Evolutionary conservation across 495 filamentous ascomycete species (phyloP).

Genomic region (Astrocystis sublimbata): DNA sequence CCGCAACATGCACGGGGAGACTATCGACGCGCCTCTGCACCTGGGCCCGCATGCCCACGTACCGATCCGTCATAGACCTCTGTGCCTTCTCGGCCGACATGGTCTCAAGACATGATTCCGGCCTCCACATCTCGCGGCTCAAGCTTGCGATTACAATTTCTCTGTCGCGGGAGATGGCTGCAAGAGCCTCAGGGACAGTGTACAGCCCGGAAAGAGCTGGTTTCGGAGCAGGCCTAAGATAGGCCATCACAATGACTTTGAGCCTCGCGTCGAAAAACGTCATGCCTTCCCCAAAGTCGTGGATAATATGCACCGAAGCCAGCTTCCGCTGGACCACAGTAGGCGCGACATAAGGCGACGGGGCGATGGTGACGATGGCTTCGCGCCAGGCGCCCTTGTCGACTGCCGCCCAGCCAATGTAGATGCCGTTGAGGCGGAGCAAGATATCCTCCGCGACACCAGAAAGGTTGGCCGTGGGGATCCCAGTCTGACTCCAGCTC

Average conservation of each 20-base stretch:
- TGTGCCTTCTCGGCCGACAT: conserved; percentile 29
- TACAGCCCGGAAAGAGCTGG: conserved; percentile 33
- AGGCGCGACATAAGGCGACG: conserved; percentile 38
- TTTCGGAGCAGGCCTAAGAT: conserved; percentile 43
- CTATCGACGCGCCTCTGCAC: conserved; percentile 54
- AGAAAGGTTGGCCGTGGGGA: conserved; percentile 44
- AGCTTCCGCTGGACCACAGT: conserved; percentile 42
- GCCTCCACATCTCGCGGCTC: conserved; percentile 55
- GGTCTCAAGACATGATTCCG: conserved; percentile 35
- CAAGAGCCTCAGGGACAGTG: conserved; percentile 43
- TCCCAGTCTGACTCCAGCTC: conserved; percentile 28
- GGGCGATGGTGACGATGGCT: conserved; percentile 54
- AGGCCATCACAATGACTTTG: conserved; percentile 58
- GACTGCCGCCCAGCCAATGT: conserved; percentile 62
- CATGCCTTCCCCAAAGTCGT: conserved; percentile 43
- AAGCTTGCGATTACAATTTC: conserved; percentile 52
- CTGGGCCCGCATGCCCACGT: conserved; percentile 39
- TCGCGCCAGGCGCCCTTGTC: conserved; percentile 50
- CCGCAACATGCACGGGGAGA: conserved; percentile 56
- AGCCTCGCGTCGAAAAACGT: conserved; percentile 43
- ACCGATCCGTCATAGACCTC: conserved; percentile 39
- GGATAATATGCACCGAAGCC: conserved; percentile 46
- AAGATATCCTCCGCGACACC: conserved; percentile 47
- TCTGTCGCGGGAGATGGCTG: conserved; percentile 52
- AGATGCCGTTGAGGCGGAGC: conserved; percentile 57